Base-by-base conservation (phyloP, 169 alveolate genomes). In the Plasmodium falciparum region DNA sequence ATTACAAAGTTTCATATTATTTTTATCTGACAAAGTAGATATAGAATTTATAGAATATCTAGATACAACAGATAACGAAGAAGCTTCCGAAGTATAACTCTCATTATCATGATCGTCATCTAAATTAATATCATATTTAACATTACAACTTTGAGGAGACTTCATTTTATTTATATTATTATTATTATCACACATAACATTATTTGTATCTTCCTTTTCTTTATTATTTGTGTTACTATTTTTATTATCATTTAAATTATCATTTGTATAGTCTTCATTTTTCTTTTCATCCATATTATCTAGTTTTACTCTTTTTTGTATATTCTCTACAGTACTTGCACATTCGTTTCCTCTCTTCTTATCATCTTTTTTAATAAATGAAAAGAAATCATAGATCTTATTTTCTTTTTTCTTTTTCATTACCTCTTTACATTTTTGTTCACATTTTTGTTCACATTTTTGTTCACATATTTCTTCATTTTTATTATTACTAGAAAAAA, bases 311-410 rank as follows among this genome's bases (percentile, higher is more conserved):
- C 39, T 73, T 66, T 78, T 78, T n/a, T 39, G 12, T 17, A 17
- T 15, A 63, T 63, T 65, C 0, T 78, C 89, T 29, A 49, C 9
- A 13, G 17, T 71, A 45, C 15, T 20, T 12, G 29, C 12, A 54
- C 20, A n/a, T 50, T 78, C 78, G 39, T 56, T 78, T 6, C 43
- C 45, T 45, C 76, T 65, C 22, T 65, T 78, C 39, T 66, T 67
- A 65, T 78, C 76, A 52, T 78, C 89, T 59, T 33, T 76, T 70
- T 75, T 49, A 29, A 66, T 47, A 47, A 52, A 78, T 33, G 89
- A 43, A 24, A 52, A 52, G 5, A 65, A 66, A 13, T 78, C 89
- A 50, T 58, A 67, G 33, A 49, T 70, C 26, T 78, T 66, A 3
- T 20, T 45, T 1, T 26, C 70, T 33, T 69, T 73, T 17, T n/a